phyloP scores from a whole-genome alignment of 2,329 filamentous ascomycete species.

The Colletotrichum costaricense region DNA sequence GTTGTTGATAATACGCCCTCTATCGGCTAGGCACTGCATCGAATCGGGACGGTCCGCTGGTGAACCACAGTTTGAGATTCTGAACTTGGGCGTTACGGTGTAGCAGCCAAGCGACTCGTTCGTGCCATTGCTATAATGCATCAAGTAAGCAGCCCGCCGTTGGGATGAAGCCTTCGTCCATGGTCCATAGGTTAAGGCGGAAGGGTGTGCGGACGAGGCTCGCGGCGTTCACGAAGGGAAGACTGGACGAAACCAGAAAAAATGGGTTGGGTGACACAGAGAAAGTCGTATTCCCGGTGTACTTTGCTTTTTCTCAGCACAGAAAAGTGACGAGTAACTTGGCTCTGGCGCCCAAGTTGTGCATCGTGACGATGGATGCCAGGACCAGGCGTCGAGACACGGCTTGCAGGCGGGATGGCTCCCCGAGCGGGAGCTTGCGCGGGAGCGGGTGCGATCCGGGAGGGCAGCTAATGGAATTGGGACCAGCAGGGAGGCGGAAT shows the following conservation, averaged over 20 bases:
- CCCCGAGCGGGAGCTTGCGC: conserved; percentile 19
- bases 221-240: neutral
- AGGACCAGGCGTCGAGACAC: neutral
- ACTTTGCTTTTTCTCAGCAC: conserved; percentile 17
- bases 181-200: neutral
- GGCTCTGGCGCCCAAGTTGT: neutral
- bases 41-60: neutral
- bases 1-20: too few relatives aligned
- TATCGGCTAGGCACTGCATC: neutral
- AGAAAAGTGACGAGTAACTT: neutral
- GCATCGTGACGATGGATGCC: conserved; percentile 15
- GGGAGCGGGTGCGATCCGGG: conserved; percentile 14
- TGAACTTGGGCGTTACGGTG: too few relatives aligned
- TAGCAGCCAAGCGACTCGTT: neutral
- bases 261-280: conserved; percentile 18
- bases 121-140: neutral
- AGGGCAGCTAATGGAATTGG: conserved; percentile 6
- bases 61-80: neutral
- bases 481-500: neutral
- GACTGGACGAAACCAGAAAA: conserved; percentile 10
- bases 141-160: conserved; percentile 5
- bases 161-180: neutral
- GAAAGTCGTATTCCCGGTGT: neutral
- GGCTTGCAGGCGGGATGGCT: neutral
- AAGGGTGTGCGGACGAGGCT: neutral